Evolutionary conservation across 805 yeast genomes (phyloP), one percentile per base, ranked within the genome.

Genomic region (Candida sithepensis): DNA sequence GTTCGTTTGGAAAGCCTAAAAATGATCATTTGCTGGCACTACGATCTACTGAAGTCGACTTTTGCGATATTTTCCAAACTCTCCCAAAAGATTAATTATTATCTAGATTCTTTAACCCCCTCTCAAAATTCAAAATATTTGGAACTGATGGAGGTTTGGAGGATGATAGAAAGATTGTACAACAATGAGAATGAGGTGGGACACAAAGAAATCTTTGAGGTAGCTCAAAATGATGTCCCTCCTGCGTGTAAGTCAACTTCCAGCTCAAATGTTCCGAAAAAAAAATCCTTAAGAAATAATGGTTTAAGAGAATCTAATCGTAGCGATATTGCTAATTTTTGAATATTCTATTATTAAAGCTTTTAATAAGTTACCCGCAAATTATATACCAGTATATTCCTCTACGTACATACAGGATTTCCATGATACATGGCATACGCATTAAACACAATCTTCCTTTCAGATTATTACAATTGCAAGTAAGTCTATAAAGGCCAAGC

Each of bases 81-180:
- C 12, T 37, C 52, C 8, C 20, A 36, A 21, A 50, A 49, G 30
- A 44, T 55, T 38, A 47, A 47, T 33, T 50, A 49, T 3, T 44
- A 50, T 7, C 22, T 55, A 5, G 41, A 47, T 2, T 42, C 45
- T 12, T 41, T 50, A 12, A n/a, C 10, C 19, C 36, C 41, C 3
- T 13, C 40, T 7, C 40, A 42, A 18, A 39, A 37, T 16, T 30
- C 37, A 14, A 54, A 52, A 24, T 49, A 39, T 16, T 24, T 44
- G 3, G 56, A 56, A 23, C 18, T 56, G 43, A 54, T 46, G 23
- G 52, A 51, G n/a, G 57, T 54, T 6, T 56, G 58, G 58, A 52
- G 52, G 20, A 28, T 49, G 19, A 19, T 51, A 12, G 41, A 48
- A 16, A 45, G 51, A 16, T 52, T 49, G 4, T 46, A 52, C 22